phyloP scores from a whole-genome alignment of 768 basidiomycete species.

The Lentinula guzmanii region DNA sequence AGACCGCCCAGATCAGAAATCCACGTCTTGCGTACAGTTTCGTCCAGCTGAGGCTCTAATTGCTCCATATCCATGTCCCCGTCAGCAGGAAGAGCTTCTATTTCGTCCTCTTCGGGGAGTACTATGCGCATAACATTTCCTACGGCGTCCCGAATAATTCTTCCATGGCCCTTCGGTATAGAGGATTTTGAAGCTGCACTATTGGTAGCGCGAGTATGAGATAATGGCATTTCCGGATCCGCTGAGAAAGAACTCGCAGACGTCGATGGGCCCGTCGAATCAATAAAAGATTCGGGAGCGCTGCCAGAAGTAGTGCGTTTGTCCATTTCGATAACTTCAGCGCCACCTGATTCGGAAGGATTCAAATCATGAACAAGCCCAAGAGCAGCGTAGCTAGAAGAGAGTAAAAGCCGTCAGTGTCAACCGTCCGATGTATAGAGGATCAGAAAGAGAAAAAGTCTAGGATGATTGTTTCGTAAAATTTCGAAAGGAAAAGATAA shows the following conservation, averaged over 20 bases:
- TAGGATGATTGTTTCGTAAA: neutral
- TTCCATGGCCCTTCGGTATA: constrained; percentile 65
- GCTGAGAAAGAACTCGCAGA: constrained; percentile 13
- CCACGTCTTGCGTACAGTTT: constrained; percentile 31
- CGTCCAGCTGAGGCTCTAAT: constrained; percentile 26
- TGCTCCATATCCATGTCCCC: constrained; percentile 37
- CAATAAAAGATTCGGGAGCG: constrained; percentile 5
- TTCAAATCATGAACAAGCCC: constrained; percentile 69
- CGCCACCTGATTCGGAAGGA: constrained; percentile 63
- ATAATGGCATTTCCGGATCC: neutral
- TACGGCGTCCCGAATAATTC: constrained; percentile 73
- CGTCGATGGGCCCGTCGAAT: constrained; percentile 10
- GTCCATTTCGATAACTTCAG: constrained; percentile 33
- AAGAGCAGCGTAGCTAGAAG: constrained; percentile 64
- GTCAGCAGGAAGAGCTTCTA: constrained; percentile 9
- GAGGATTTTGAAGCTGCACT: constrained; percentile 1
- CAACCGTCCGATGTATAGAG: neutral
- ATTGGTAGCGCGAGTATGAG: neutral
- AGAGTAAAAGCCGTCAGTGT: constrained; percentile 7
- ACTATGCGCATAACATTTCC: constrained; percentile 74
- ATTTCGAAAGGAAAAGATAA: neutral
- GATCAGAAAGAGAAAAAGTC: constrained; percentile 3
- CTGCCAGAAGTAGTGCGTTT: constrained; percentile 11
- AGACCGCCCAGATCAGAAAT: constrained; percentile 27
- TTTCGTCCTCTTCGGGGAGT: constrained; percentile 48